Evolutionary conservation across 306 rosid genomes (phyloP).

Genomic region (Styphnolobium japonicum): DNA sequence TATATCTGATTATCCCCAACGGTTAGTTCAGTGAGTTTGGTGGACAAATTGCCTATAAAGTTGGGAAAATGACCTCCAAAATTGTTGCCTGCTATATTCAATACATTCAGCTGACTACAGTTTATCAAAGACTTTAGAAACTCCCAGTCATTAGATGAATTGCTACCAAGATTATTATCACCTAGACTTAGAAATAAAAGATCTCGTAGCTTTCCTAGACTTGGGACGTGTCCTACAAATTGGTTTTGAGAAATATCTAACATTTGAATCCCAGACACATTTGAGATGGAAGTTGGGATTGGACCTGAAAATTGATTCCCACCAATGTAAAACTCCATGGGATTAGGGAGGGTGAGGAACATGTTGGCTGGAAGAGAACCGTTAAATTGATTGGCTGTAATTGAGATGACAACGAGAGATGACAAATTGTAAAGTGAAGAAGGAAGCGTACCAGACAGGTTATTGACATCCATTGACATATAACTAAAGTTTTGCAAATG

Average conservation of each 20-base stretch:
- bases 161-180: conserved; percentile 7
- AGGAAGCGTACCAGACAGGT: neutral
- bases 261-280: neutral
- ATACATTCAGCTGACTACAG: neutral
- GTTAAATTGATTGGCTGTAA: neutral
- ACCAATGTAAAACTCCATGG: fast-evolving
- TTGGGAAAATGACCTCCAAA: conserved; percentile 33
- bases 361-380: conserved; percentile 5
- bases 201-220: neutral
- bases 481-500: neutral
- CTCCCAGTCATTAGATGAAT: neutral
- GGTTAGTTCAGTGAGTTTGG: neutral
- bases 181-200: neutral
- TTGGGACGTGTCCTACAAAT: neutral
- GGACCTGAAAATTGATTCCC: neutral
- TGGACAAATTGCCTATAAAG: conserved; percentile 24
- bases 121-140: conserved; percentile 23
- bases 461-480: neutral
- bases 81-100: neutral
- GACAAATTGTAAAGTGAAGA: neutral
- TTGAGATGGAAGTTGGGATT: neutral
- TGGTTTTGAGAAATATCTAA: neutral
- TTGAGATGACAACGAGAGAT: fast-evolving
- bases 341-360: conserved; percentile 12
- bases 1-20: neutral